Evolutionary conservation across 352 stramenopile species (phyloP), one percentile per base, ranked within the genome.

Genomic region (Globisporangium sylvaticum): DNA sequence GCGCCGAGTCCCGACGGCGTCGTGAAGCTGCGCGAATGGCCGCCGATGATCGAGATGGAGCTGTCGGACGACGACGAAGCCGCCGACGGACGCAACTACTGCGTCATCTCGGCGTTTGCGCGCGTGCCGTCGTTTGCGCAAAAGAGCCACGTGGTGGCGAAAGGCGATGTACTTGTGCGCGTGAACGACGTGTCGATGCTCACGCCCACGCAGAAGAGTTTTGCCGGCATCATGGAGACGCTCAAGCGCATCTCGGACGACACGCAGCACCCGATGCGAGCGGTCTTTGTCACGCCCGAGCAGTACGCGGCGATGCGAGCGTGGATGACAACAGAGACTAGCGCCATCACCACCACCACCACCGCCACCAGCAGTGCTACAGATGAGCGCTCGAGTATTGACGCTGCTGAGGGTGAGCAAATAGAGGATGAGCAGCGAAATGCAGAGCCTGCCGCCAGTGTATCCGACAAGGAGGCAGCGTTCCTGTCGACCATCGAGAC

Each of bases 31-130:
- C 82, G 79, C 0, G 76, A 90, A 22, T 95, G 87, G 87, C 87
- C 87, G n/a, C 87, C 87, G 25, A 90, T 94, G 80, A 75, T 95
- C 24, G 84, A 92, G 61, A 68, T 89, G 53, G 87, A 95, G 64
- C 77, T 76, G 20, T 80, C 68, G 8, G 75, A 88, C 34, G 81
- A 90, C 62, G 84, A 91, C 18, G 18, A 50, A 53, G 65, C 75
- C 4, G 77, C 75, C 1, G 82, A 87, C 54, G 78, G 68, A 5
- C 79, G 78, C 18, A 88, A 80, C 52, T 89, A 92, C 52, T 83
- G 91, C 12, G 79, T 90, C 6, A 56, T 95, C 3, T 84, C 82
- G 6, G 82, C 81, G 8, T 95, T 95, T 63, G 56, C 75, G 7
- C 80, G 87, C 15, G 68, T 92, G 15, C 87, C 87, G 8, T 94